Percentiles rank a stretch among this genome's conserved stretches.
These are phyloP conservation scores for Rhodomyrtus tomentosa DNA, from an alignment of 345 rosid genomes.

Conservation along the genomic window DNA sequence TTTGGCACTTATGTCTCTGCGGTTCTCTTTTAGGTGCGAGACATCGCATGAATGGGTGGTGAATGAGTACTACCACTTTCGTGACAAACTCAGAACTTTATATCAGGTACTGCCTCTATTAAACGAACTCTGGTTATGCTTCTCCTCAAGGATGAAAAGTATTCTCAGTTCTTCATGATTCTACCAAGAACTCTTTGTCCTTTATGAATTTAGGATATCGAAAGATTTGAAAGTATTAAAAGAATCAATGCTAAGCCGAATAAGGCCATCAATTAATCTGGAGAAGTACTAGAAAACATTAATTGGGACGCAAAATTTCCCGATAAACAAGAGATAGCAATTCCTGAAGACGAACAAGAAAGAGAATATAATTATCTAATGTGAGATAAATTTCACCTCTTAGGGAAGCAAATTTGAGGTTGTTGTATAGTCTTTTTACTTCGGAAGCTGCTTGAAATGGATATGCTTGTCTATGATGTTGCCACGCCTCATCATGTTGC, in stretches of 20 bases:
- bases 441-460: neutral
- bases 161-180: neutral
- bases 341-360: neutral
- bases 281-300: neutral
- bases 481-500: neutral
- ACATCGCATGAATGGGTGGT: neutral
- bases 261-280: neutral
- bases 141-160: neutral
- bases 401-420: neutral
- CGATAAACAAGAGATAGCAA: neutral
- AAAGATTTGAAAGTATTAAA: neutral
- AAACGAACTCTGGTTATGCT: neutral
- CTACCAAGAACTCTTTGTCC: neutral
- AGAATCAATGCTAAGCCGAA: neutral
- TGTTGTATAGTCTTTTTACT: neutral
- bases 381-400: neutral
- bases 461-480: neutral
- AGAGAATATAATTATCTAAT: neutral
- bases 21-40: constrained; percentile 9
- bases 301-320: neutral
- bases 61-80: constrained; percentile 7
- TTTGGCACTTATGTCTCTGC: neutral
- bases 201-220: neutral
- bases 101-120: neutral
- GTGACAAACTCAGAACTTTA: constrained; percentile 5